Evolutionary conservation across 1,284 basidiomycete species (phyloP).

Genomic region (Meira nashicola): DNA sequence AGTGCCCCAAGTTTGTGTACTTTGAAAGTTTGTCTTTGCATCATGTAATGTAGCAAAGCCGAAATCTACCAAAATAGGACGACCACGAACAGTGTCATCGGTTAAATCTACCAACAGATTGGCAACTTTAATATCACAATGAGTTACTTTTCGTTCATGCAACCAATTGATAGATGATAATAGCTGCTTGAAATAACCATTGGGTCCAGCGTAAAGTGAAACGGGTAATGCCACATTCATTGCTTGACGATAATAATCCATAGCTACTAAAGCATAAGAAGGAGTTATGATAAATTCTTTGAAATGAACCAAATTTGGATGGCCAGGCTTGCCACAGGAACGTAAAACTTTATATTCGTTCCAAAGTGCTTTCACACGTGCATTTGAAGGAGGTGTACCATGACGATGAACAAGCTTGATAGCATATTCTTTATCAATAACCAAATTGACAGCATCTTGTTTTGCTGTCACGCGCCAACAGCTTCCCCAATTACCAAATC

Average conservation of each 20-base stretch:
- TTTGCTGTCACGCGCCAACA: constrained; percentile 18
- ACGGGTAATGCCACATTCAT: constrained; percentile 35
- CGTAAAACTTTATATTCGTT: constrained; percentile 43
- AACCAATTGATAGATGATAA: constrained; percentile 37
- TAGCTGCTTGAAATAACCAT: constrained; percentile 36
- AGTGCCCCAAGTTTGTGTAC: constrained; percentile 31
- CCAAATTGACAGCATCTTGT: constrained; percentile 20
- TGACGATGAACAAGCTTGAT: constrained; percentile 35
- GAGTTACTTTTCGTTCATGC: constrained; percentile 31
- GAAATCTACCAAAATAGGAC: constrained; percentile 27
- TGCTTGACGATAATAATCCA: constrained; percentile 37
- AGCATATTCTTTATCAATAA: constrained; percentile 23
- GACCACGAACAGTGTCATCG: constrained; percentile 10
- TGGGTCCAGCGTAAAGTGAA: constrained; percentile 12
- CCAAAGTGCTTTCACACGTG: constrained; percentile 32
- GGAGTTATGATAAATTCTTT: constrained; percentile 26
- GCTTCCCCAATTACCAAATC: constrained; percentile 17
- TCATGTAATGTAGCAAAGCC: constrained; percentile 42
- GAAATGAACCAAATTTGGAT: constrained; percentile 3
- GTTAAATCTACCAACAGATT: constrained; percentile 31
- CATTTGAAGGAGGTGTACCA: constrained; percentile 23
- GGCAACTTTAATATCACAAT: constrained; percentile 43
- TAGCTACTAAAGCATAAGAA: constrained; percentile 18
- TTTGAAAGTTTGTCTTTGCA: constrained; percentile 26
- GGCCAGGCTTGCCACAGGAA: constrained; percentile 4